Percentiles rank a stretch among this genome's conserved stretches.
Conservation (phyloP, 2,329 filamentous ascomycete genomes). For the Fusarium sp. region DNA sequence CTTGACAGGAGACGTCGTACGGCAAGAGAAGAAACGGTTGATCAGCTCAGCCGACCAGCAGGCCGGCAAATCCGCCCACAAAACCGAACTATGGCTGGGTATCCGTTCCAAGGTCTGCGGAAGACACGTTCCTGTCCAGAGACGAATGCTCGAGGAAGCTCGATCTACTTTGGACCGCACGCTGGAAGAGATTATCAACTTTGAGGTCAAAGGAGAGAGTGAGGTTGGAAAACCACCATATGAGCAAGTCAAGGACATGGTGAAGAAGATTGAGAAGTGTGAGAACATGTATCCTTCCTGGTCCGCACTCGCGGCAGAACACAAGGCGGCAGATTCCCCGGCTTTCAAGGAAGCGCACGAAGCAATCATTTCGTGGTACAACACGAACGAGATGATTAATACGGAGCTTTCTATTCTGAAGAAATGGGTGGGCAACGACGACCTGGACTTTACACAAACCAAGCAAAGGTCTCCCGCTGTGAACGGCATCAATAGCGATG, state of each 20-base stretch:
- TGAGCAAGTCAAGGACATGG: conserved; percentile 90
- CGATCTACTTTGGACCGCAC: conserved; percentile 78
- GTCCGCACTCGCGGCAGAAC: conserved; percentile 77
- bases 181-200: conserved; percentile 90
- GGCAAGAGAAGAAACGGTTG: conserved; percentile 96
- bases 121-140: conserved; percentile 84
- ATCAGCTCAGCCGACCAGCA: conserved; percentile 79
- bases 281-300: conserved; percentile 88
- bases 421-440: conserved; percentile 96
- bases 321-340: conserved; percentile 81
- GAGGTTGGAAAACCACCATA: conserved; percentile 90
- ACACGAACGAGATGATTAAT: conserved; percentile 96
- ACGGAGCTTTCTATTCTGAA: conserved; percentile 91
- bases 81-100: conserved; percentile 88
- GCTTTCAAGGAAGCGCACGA: conserved; percentile 87
- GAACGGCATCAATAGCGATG: conserved; percentile 82
- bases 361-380: conserved; percentile 94
- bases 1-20: conserved; percentile 94
- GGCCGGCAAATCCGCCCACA: conserved; percentile 73
- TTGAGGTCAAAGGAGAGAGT: conserved; percentile 92
- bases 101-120: conserved; percentile 87
- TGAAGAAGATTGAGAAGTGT: conserved; percentile 89
- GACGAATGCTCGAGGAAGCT: conserved; percentile 88
- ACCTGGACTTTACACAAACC: conserved; percentile 88
- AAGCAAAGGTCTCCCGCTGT: conserved; percentile 73